A percentile compares a stretch with the other conserved stretches of the same genome.
Evolutionary conservation across 345 rosid species (phyloP).

Genomic region (Psidium friedrichsthalianum): DNA sequence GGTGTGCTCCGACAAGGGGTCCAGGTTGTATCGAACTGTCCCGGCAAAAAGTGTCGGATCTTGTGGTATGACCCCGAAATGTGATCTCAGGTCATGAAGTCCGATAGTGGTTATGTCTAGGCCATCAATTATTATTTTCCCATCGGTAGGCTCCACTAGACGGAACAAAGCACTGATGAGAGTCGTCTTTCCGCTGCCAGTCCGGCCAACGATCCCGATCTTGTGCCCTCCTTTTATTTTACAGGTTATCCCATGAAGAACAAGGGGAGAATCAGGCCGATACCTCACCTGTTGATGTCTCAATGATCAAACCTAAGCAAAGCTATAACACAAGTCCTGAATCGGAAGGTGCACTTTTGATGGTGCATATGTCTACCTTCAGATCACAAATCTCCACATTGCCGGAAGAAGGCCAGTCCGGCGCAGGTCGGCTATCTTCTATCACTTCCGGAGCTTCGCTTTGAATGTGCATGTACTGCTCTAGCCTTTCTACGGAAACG

Average conservation of each 20-base stretch:
- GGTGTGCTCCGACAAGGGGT: constrained; percentile 26
- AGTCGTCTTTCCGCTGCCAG: constrained; percentile 64
- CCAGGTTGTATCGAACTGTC: constrained; percentile 52
- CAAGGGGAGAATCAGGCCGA: constrained; percentile 37
- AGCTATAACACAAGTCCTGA: background rate
- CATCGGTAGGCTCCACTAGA: constrained; percentile 46
- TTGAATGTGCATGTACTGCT: constrained; percentile 54
- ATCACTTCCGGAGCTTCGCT: constrained; percentile 54
- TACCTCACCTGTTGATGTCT: constrained; percentile 30
- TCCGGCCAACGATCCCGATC: constrained; percentile 55
- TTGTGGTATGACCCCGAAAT: constrained; percentile 52
- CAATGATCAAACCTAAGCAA: background rate
- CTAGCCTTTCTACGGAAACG: constrained; percentile 49
- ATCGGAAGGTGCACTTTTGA: background rate
- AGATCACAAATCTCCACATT: constrained; percentile 34
- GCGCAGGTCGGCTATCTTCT: constrained; percentile 23
- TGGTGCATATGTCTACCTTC: constrained; percentile 19
- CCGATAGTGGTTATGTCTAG: constrained; percentile 40
- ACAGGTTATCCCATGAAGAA: constrained; percentile 54
- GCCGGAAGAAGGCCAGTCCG: constrained; percentile 41
- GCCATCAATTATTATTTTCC: constrained; percentile 40
- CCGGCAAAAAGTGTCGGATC: constrained; percentile 61
- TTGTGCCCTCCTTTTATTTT: constrained; percentile 42
- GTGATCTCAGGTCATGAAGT: constrained; percentile 50
- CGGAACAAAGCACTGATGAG: constrained; percentile 45